These are phyloP conservation scores for Microdochium paspali DNA, from an alignment of 2,329 filamentous ascomycete species.

Conservation along the genomic window DNA sequence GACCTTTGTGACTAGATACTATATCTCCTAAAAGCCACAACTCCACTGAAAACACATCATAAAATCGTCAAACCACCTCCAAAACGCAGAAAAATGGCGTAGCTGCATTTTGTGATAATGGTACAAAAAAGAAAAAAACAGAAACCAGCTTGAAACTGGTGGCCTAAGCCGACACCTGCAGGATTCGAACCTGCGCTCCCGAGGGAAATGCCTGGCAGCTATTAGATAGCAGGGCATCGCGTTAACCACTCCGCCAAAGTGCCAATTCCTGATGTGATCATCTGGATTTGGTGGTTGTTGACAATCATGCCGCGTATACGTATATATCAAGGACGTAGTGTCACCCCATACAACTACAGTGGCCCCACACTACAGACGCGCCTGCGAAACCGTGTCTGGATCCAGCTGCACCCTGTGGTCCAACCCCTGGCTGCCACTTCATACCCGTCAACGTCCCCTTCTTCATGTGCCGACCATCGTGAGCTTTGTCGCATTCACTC, in stretches of 20 bases:
- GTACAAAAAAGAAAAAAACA: background rate
- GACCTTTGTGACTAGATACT: background rate
- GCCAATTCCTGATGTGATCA: background rate
- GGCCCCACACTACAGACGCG: background rate
- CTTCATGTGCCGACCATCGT: background rate
- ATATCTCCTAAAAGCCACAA: background rate
- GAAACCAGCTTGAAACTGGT: background rate
- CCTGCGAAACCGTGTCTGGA: constrained; percentile 1
- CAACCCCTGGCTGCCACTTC: background rate
- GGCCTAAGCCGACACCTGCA: background rate
- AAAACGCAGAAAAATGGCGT: background rate
- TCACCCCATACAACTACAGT: too few relatives aligned
- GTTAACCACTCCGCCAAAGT: constrained; percentile 1
- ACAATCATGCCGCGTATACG: background rate
- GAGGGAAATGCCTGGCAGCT: constrained; percentile 1
- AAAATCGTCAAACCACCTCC: background rate
- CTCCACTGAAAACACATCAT: background rate
- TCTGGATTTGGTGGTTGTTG: background rate
- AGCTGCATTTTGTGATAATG: background rate
- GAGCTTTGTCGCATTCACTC: background rate
- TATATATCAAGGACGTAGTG: background rate
- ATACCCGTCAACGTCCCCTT: background rate
- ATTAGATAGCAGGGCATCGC: constrained; percentile 1
- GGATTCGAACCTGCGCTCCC: constrained; percentile 1
- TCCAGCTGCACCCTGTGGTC: background rate